Percentiles rank a stretch among this genome's conserved stretches.
phyloP scores from a whole-genome alignment of 129 eudicot species.

The Ambrosia trifida region DNA sequence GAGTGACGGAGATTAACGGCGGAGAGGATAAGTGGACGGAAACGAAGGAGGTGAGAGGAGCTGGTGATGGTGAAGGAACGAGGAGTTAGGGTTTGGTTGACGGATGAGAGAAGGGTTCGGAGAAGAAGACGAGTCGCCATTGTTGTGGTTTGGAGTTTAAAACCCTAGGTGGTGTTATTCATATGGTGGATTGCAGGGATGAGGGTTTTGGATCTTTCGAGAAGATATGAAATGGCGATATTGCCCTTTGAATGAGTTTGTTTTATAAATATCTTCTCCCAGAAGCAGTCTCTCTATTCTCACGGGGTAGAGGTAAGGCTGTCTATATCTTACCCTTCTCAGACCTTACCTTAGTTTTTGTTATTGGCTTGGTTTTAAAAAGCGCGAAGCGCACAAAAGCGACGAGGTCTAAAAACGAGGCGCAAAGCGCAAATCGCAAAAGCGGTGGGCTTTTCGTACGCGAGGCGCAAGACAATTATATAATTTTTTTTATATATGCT shows the following conservation, averaged over 20 bases:
- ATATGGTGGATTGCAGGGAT: background rate
- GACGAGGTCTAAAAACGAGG: too few species aligned
- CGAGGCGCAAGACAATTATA: too few species aligned
- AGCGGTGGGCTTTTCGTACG: too few species aligned
- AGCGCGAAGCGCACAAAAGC: too few species aligned
- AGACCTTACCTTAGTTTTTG: too few species aligned
- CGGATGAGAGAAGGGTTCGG: conserved; percentile 49
- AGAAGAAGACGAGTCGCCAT: conserved; percentile 64
- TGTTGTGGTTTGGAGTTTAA: conserved; percentile 26
- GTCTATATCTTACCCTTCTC: too few species aligned
- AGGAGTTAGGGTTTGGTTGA: conserved; percentile 35
- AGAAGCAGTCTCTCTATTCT: too few species aligned
- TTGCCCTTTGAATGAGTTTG: background rate
- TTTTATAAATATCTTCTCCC: too few species aligned
- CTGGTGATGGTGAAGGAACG: conserved; percentile 32
- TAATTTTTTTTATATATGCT: too few species aligned
- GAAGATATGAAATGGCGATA: background rate
- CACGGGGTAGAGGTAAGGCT: too few species aligned
- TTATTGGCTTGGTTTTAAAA: too few species aligned
- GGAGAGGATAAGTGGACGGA: conserved; percentile 55
- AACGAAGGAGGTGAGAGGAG: conserved; percentile 42
- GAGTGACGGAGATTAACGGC: conserved; percentile 27
- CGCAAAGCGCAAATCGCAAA: too few species aligned
- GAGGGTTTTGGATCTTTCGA: background rate
- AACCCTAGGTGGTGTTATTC: conserved; percentile 38